Base-by-base conservation (phyloP, 192 early-diverging fungal genomes). In the Coemansia sp. region DNA sequence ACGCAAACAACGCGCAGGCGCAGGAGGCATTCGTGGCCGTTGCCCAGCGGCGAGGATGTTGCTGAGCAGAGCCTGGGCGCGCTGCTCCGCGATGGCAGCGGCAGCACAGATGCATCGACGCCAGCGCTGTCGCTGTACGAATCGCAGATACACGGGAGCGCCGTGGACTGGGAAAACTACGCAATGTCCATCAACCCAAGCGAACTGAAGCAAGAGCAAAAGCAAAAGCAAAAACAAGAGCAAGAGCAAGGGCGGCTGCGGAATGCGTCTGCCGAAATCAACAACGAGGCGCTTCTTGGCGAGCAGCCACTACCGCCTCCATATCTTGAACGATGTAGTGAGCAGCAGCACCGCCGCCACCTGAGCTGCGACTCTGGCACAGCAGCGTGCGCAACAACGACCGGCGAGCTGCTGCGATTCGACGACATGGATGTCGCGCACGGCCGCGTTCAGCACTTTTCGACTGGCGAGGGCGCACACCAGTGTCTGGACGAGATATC, bases 341-440 rank as follows among this genome's bases (percentile, higher is more conserved):
- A 30, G 30, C 60, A 21, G 60, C n/a, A 62, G n/a, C 51, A 23
- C 21, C 51, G 23, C 11, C 51, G 8, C 21, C 51, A 8, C 11
- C 51, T 53, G 51, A 24, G 51, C 51, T 24, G 24, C 11, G 51
- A 46, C 18, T 46, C 21, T 53, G 21, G 23, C 4, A 16, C 23
- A 7, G 51, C 51, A 6, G 51, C 23, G 24, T 53, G 51, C 44
- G 44, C 35, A 43, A 67, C 45, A 0, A 51, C 62, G 8, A 48
- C 62, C 5, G 69, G 70, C 49, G 76, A 74, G 64, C 60, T 79
- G 48, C 24, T 69, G 60, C 68, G 78, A 33, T 84, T 87, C 64
- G 89, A 91, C 74, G 89, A 91, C 61, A 57, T 91, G 72, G 85
- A 89, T 48, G 35, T 62, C 9, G 60, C 38, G 6, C 60, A 76